Percentiles rank a stretch among this genome's conserved stretches.
Conservation (phyloP, 1,139 yeast genomes). For the Saccharomycopsis hybrid region DNA sequence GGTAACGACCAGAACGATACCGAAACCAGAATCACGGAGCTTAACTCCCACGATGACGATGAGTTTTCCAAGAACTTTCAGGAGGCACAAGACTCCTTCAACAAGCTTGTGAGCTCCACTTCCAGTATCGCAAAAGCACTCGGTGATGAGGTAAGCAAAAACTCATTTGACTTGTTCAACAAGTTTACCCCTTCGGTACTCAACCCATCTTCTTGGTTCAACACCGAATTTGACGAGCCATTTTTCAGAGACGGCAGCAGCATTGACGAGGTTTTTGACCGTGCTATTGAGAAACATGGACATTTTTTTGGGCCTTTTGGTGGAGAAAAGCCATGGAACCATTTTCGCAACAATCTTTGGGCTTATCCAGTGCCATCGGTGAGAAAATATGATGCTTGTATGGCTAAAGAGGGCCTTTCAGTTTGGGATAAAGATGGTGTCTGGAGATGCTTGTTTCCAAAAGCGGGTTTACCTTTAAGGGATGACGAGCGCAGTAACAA, state of each 20-base stretch:
- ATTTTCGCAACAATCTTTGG: neutral
- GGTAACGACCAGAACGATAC: conserved; percentile 4
- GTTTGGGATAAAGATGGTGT: conserved; percentile 75
- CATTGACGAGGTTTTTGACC: conserved; percentile 2
- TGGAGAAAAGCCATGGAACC: neutral
- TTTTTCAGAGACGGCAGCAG: neutral
- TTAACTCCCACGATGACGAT: conserved; percentile 1
- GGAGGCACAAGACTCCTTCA: conserved; percentile 19
- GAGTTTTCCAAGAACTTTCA: conserved; percentile 16
- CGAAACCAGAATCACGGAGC: neutral
- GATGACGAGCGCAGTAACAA: neutral
- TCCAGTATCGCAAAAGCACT: conserved; percentile 14
- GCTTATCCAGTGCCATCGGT: conserved; percentile 59
- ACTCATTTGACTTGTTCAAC: conserved; percentile 7
- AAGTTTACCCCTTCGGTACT: neutral
- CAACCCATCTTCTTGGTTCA: neutral
- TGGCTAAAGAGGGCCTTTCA: conserved; percentile 55
- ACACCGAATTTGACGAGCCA: neutral
- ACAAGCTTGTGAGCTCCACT: conserved; percentile 7
- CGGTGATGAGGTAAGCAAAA: conserved; percentile 10
- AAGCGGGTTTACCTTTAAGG: conserved; percentile 34
- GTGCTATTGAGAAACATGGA: neutral
- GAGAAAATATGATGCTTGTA: conserved; percentile 55
- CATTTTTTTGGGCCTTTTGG: neutral
- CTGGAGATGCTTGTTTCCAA: conserved; percentile 86